Evolutionary conservation across 495 filamentous ascomycete species (phyloP).

Genomic region (Hypoxylon trugodes): DNA sequence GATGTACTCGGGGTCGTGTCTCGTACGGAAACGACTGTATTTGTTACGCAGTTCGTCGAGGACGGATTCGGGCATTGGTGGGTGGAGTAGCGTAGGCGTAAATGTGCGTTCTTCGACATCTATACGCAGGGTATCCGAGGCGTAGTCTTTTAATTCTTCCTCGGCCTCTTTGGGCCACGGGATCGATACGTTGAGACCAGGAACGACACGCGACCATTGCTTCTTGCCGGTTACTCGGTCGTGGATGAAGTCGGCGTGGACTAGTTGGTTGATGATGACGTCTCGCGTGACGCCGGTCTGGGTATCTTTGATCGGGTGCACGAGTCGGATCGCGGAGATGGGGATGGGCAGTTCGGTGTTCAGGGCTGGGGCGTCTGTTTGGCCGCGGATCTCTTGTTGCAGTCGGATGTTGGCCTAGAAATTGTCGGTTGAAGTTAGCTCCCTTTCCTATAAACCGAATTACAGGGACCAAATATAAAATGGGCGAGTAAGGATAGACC

Average conservation of each 20-base stretch:
- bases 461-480: neutral
- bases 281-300: conserved; percentile 69
- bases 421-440: neutral
- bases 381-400: neutral
- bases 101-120: conserved; percentile 80
- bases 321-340: conserved; percentile 78
- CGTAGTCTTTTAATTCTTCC: conserved; percentile 60
- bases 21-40: conserved; percentile 81
- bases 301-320: conserved; percentile 74
- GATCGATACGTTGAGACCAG: conserved; percentile 70
- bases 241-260: conserved; percentile 49
- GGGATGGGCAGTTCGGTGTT: conserved; percentile 60
- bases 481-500: neutral
- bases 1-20: conserved; percentile 77
- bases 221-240: conserved; percentile 55
- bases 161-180: conserved; percentile 72
- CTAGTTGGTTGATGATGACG: conserved; percentile 76
- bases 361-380: neutral
- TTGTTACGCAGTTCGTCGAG: conserved; percentile 90
- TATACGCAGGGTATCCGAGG: conserved; percentile 75
- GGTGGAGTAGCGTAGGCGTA: conserved; percentile 72
- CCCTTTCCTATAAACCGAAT: neutral
- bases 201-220: conserved; percentile 61
- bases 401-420: conserved; percentile 32
- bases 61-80: conserved; percentile 81